Conservation (phyloP, 192 early-diverging fungal genomes). For the Bifiguratus adelaidae region DNA sequence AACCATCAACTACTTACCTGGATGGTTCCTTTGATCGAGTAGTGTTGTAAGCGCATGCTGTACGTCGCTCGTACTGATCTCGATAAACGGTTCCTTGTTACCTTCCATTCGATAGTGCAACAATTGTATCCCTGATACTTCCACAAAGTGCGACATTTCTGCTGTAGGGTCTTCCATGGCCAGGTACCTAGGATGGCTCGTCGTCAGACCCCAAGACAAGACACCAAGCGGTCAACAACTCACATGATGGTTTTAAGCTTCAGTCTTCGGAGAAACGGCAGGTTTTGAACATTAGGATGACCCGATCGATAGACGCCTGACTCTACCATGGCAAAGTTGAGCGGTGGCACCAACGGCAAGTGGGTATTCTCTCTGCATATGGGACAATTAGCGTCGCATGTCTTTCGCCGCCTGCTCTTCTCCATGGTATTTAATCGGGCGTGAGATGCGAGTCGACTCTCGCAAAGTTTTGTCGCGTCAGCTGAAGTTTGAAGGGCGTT, state of each 20-base stretch:
- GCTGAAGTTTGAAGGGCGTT: too few relatives aligned
- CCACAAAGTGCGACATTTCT: slow-evolving; percentile 63
- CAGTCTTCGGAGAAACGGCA: slow-evolving; percentile 81
- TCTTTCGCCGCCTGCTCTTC: too few relatives aligned
- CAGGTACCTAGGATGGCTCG: slow-evolving; percentile 19
- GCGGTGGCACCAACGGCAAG: slow-evolving; percentile 70
- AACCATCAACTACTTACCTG: slow-evolving; percentile 11
- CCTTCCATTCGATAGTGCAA: slow-evolving; percentile 75
- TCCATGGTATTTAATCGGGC: too few relatives aligned
- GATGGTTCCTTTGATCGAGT: slow-evolving; percentile 36
- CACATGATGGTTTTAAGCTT: slow-evolving; percentile 83
- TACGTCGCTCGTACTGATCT: slow-evolving; percentile 42
- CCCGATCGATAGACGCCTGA: slow-evolving; percentile 91
- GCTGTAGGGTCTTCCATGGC: slow-evolving; percentile 37
- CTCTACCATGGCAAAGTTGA: slow-evolving; percentile 93
- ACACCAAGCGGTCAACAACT: not conserved
- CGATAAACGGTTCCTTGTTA: slow-evolving; percentile 74
- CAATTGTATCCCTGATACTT: slow-evolving; percentile 58
- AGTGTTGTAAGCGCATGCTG: slow-evolving; percentile 36
- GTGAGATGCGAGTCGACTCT: too few relatives aligned
- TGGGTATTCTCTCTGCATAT: slow-evolving; percentile 25
- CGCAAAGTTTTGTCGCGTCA: too few relatives aligned
- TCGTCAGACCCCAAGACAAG: not conserved
- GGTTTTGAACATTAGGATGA: slow-evolving; percentile 84
- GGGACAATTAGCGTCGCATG: too few relatives aligned